These are phyloP conservation scores for Rhizomucor pusillus DNA, from an alignment of 371 early-diverging fungal species.

Conservation along the genomic window DNA sequence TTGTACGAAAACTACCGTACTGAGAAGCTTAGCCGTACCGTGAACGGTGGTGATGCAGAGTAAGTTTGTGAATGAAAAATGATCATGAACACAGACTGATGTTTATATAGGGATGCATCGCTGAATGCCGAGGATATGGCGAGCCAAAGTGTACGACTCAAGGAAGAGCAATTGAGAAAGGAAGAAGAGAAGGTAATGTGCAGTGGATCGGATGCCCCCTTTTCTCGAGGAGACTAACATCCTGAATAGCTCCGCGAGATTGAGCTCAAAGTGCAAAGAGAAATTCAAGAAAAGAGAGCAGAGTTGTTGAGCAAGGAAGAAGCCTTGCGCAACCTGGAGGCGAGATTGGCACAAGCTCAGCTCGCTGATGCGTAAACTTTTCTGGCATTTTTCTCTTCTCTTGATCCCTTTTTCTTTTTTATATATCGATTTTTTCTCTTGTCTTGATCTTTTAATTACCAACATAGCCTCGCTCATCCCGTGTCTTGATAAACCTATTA, in stretches of 20 bases:
- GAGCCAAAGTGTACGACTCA: conserved; percentile 47
- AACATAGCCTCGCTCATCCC: neutral
- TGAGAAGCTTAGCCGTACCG: conserved; percentile 80
- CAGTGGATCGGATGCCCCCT: neutral
- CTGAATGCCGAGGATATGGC: conserved; percentile 56
- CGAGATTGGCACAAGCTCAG: conserved; percentile 48
- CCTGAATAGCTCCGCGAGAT: conserved; percentile 50
- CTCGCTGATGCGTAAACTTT: conserved; percentile 27
- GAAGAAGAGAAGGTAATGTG: conserved; percentile 61
- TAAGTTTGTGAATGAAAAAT: conserved; percentile 26
- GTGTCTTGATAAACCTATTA: conserved; percentile 5
- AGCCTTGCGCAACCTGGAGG: conserved; percentile 55
- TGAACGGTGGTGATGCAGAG: conserved; percentile 53
- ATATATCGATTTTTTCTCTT: neutral
- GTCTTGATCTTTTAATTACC: neutral
- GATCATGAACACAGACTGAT: neutral
- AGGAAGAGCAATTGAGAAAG: conserved; percentile 61
- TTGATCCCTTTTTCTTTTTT: neutral
- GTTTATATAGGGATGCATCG: conserved; percentile 29
- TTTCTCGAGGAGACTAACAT: neutral
- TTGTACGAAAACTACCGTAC: conserved; percentile 93
- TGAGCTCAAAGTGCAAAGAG: conserved; percentile 58
- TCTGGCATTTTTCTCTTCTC: neutral
- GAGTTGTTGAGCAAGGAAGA: conserved; percentile 60
- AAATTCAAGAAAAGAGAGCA: conserved; percentile 59